phyloP scores from a whole-genome alignment of 2,329 filamentous ascomycete genomes.

The Aureobasidium uvarum region DNA sequence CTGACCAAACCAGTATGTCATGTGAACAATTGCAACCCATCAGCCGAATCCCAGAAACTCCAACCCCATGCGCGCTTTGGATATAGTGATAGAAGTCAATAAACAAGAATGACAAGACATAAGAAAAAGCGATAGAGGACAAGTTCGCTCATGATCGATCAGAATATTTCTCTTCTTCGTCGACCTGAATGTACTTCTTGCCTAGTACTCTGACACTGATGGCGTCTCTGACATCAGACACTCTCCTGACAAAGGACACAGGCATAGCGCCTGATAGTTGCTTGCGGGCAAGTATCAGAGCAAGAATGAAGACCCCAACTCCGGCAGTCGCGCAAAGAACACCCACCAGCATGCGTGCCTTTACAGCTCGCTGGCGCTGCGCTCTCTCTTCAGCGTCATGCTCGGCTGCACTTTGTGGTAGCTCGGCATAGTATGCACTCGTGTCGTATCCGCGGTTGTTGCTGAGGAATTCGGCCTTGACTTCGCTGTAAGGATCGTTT shows the following conservation, averaged over 20 bases:
- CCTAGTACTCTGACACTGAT: slow-evolving; percentile 30
- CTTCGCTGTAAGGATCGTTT: slow-evolving; percentile 31
- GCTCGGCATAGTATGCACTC: slow-evolving; percentile 36
- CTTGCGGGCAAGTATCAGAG: slow-evolving; percentile 16
- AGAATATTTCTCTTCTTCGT: slow-evolving; percentile 29
- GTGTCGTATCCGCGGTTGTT: slow-evolving; percentile 39
- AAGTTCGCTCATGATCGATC: slow-evolving; percentile 11
- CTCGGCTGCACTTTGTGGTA: slow-evolving; percentile 2
- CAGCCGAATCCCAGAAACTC: not conserved
- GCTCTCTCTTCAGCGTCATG: not conserved
- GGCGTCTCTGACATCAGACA: slow-evolving; percentile 20
- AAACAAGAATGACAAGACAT: not conserved
- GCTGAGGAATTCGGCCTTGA: slow-evolving; percentile 32
- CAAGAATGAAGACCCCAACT: slow-evolving; percentile 25
- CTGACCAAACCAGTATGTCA: not conserved
- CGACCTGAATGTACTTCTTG: slow-evolving; percentile 29
- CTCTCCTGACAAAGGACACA: slow-evolving; percentile 4
- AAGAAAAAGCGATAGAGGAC: not conserved
- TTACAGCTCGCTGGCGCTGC: slow-evolving; percentile 1
- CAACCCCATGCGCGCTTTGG: slow-evolving; percentile 23
- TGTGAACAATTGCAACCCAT: not conserved
- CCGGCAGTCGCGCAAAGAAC: slow-evolving; percentile 10
- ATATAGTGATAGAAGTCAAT: slow-evolving; percentile 12
- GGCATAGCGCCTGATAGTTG: slow-evolving; percentile 6
- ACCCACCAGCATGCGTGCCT: not conserved